Conservation (phyloP, 345 rosid species). For the Gossypium australe region DNA sequence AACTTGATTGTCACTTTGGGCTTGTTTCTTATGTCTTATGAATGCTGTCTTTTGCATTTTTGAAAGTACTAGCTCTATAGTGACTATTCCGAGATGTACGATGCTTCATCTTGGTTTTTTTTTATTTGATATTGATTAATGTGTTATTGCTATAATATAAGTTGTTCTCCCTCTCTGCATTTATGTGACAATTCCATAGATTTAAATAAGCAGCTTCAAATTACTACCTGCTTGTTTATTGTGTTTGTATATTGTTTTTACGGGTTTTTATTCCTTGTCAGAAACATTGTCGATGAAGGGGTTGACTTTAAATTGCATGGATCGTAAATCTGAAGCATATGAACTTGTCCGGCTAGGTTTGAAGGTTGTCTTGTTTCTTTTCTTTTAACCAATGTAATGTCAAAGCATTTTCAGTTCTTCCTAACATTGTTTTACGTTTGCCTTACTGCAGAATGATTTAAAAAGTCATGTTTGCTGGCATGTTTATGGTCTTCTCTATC, state of each 20-base stretch:
- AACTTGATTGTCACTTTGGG: not conserved
- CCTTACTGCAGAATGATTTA: constrained; percentile 80
- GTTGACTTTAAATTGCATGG: constrained; percentile 95
- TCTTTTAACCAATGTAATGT: constrained; percentile 9
- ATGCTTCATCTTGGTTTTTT: constrained; percentile 2
- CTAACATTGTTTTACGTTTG: constrained; percentile 14
- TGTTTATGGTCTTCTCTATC: constrained; percentile 94
- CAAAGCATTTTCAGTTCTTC: not conserved
- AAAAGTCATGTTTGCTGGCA: constrained; percentile 99
- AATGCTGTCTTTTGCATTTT: not conserved
- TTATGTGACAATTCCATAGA: not conserved
- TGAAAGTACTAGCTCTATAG: not conserved
- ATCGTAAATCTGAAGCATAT: constrained; percentile 95
- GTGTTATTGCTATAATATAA: not conserved
- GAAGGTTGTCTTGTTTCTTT: constrained; percentile 48
- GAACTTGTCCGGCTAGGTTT: constrained; percentile 93
- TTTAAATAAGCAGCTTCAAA: too few relatives aligned
- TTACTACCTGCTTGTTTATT: not conserved
- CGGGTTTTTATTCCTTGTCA: constrained; percentile 22
- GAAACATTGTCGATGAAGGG: constrained; percentile 99
- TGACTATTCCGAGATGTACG: not conserved
- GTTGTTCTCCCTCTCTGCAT: not conserved
- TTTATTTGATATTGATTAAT: not conserved
- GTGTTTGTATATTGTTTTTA: not conserved
- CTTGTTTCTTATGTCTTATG: not conserved